Conservation (phyloP, 225 moss, liverwort and hornwort species). For the Climacium dendroides region DNA sequence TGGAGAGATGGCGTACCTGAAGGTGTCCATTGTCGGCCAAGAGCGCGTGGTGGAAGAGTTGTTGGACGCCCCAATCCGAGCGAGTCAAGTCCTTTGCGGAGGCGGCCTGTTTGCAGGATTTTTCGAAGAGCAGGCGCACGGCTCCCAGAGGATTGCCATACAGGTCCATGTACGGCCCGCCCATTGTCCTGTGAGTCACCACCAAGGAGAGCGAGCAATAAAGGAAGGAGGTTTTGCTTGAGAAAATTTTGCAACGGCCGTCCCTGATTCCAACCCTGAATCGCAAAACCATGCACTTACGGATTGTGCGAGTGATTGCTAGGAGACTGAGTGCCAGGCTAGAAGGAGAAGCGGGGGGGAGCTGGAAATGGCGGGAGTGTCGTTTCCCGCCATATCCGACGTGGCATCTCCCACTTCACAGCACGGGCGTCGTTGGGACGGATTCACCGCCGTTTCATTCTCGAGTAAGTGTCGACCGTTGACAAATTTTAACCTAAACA, state of each 20-base stretch:
- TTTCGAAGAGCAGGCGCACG: conserved; percentile 64
- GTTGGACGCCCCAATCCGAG: conserved; percentile 82
- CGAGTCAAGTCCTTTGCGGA: conserved; percentile 19
- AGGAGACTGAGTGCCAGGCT: too few species aligned
- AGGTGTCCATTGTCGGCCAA: conserved; percentile 22
- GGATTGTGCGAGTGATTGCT: neutral
- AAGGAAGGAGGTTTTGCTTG: neutral
- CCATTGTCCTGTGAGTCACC: neutral
- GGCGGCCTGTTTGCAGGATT: conserved; percentile 23
- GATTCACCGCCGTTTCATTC: neutral
- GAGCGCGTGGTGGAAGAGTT: conserved; percentile 52
- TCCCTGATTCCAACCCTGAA: neutral
- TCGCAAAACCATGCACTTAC: neutral
- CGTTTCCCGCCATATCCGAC: conserved; percentile 6
- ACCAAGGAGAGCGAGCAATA: neutral
- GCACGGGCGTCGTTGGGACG: neutral
- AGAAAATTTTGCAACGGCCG: neutral
- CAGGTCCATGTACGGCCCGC: conserved; percentile 63
- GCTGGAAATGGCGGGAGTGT: neutral
- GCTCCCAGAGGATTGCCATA: conserved; percentile 79
- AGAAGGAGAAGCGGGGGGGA: too few species aligned
- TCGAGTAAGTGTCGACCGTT: neutral
- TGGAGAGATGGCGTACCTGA: conserved; percentile 15
- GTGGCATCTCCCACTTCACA: neutral
- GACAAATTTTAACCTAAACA: neutral